phyloP scores from a whole-genome alignment of 164 flowering plant genomes.

The Magnolia kwangsiensis region DNA sequence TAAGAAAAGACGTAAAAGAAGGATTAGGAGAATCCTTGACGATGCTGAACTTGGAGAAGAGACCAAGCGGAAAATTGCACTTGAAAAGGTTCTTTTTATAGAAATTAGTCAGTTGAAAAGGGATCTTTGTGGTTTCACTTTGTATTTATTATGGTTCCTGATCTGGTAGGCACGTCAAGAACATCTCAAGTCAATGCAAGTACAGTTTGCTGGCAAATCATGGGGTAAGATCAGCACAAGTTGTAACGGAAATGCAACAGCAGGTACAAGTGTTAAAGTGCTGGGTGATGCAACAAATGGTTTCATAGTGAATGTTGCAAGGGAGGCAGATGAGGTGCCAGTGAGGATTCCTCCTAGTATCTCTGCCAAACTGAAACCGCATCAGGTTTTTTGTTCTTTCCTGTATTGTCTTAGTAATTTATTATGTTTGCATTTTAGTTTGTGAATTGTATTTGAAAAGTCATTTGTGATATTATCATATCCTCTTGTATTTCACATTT shows the following conservation, averaged over 20 bases:
- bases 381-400: conserved; percentile 50
- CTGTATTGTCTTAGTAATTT: not conserved
- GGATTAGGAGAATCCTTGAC: conserved; percentile 80
- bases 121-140: conserved; percentile 9
- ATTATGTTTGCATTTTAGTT: not conserved
- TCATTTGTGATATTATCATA: not conserved
- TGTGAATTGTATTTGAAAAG: not conserved
- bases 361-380: conserved; percentile 79
- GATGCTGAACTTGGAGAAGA: conserved; percentile 97
- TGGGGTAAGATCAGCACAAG: conserved; percentile 32
- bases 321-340: conserved; percentile 86
- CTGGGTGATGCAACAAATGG: conserved; percentile 78
- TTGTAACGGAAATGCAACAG: conserved; percentile 36
- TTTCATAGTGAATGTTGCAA: conserved; percentile 86
- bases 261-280: conserved; percentile 58
- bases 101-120: not conserved
- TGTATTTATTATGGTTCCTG: not conserved
- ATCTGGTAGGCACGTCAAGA: conserved; percentile 88
- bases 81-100: conserved; percentile 69
- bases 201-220: conserved; percentile 55
- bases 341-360: conserved; percentile 89
- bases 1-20: conserved; percentile 61
- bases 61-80: conserved; percentile 88
- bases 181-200: conserved; percentile 77
- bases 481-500: not conserved